These are phyloP conservation scores for Metschnikowia corniflorae DNA, from an alignment of 805 yeast species.

Conservation along the genomic window DNA sequence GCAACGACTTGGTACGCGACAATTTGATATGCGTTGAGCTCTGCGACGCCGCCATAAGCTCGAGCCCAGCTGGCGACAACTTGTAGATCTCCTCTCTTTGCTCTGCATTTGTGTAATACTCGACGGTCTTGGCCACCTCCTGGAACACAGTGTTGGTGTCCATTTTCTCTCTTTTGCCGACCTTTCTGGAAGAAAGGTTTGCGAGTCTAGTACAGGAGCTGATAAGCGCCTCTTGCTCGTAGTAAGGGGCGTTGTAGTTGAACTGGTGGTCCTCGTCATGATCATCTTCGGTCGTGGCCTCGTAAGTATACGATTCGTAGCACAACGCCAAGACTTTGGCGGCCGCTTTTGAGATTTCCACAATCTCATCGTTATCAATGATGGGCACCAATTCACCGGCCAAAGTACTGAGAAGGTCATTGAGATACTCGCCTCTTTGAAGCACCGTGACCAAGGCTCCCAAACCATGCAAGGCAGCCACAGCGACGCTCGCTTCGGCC, in stretches of 20 bases:
- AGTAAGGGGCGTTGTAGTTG: slow-evolving; percentile 48
- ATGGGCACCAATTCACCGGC: slow-evolving; percentile 36
- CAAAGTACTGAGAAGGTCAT: slow-evolving; percentile 33
- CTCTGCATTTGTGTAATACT: slow-evolving; percentile 33
- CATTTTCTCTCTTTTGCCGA: slow-evolving; percentile 61
- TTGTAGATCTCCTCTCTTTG: slow-evolving; percentile 35
- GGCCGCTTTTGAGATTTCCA: slow-evolving; percentile 52
- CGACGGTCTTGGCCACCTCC: slow-evolving; percentile 51
- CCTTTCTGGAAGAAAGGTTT: slow-evolving; percentile 50
- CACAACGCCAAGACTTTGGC: slow-evolving; percentile 54
- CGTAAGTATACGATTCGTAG: slow-evolving; percentile 51
- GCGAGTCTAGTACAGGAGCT: slow-evolving; percentile 41
- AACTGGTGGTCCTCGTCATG: slow-evolving; percentile 41
- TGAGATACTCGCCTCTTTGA: slow-evolving; percentile 40
- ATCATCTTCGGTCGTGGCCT: slow-evolving; percentile 33
- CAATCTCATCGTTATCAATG: slow-evolving; percentile 37
- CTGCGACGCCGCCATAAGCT: slow-evolving; percentile 27
- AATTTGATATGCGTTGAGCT: slow-evolving; percentile 39
- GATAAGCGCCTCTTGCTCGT: slow-evolving; percentile 48
- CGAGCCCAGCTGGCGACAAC: slow-evolving; percentile 34
- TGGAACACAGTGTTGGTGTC: slow-evolving; percentile 57
- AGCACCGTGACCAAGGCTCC: slow-evolving; percentile 45
- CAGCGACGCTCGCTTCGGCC: slow-evolving; percentile 36
- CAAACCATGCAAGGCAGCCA: slow-evolving; percentile 45
- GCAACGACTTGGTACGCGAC: slow-evolving; percentile 43